Conservation (phyloP, 495 filamentous ascomycete species). For the Neurospora sp. region DNA sequence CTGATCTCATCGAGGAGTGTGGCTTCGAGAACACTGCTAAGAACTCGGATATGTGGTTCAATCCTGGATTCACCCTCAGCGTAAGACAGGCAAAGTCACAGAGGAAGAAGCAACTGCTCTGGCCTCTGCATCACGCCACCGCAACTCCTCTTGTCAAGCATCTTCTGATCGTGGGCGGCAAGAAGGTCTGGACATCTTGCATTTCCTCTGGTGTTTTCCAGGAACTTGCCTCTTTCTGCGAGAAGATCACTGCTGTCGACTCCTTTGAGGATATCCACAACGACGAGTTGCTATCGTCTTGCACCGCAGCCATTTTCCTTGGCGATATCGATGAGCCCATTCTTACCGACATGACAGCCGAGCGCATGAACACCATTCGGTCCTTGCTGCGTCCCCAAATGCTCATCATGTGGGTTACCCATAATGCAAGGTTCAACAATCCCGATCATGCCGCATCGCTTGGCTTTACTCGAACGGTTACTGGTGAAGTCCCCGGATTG, state of each 20-base stretch:
- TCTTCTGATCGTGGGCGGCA: slow-evolving; percentile 27
- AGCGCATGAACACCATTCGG: slow-evolving; percentile 20
- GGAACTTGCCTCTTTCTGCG: slow-evolving; percentile 12
- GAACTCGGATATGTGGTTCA: slow-evolving; percentile 20
- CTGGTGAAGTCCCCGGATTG: slow-evolving; percentile 30
- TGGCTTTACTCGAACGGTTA: slow-evolving; percentile 32
- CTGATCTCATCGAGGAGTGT: slow-evolving; percentile 23
- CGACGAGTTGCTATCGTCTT: background rate
- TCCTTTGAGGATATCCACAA: slow-evolving; percentile 1
- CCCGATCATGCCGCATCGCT: slow-evolving; percentile 31
- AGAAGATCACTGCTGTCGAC: slow-evolving; percentile 6
- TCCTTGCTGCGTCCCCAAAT: slow-evolving; percentile 26
- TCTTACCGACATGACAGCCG: slow-evolving; percentile 25
- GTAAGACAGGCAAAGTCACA: slow-evolving; percentile 24
- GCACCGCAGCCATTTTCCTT: slow-evolving; percentile 26
- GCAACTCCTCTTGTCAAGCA: slow-evolving; percentile 4
- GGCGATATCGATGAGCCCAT: slow-evolving; percentile 27
- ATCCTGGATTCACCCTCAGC: slow-evolving; percentile 22
- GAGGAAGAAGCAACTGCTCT: slow-evolving; percentile 8
- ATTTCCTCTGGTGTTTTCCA: slow-evolving; percentile 10
- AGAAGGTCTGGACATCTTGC: slow-evolving; percentile 2
- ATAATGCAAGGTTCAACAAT: slow-evolving; percentile 13
- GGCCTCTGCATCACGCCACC: background rate
- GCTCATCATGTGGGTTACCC: slow-evolving; percentile 31
- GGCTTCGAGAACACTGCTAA: slow-evolving; percentile 20